Percentiles rank a stretch among this genome's conserved stretches.
phyloP scores from a whole-genome alignment of 805 yeast genomes.

The Lipomyces japonicus region DNA sequence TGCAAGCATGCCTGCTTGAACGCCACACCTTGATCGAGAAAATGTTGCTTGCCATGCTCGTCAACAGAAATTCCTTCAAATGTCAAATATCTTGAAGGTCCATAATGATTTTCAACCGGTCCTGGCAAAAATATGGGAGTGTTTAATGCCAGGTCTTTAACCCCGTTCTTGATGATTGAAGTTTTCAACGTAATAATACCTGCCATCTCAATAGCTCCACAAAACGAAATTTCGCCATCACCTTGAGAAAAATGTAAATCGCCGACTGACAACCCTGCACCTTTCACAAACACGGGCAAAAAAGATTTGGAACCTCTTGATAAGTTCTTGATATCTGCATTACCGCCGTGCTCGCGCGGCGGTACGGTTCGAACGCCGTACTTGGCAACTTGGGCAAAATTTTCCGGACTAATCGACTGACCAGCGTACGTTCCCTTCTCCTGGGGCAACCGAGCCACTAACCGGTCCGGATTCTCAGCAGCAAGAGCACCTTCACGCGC shows the following conservation, averaged over 20 bases:
- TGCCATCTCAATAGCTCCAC: constrained; percentile 54
- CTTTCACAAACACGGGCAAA: constrained; percentile 47
- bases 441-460: constrained; percentile 44
- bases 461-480: constrained; percentile 30
- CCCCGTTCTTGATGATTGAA: constrained; percentile 44
- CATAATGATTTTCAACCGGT: constrained; percentile 47
- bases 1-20: constrained; percentile 50
- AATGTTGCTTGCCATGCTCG: constrained; percentile 47
- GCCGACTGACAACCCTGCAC: constrained; percentile 49
- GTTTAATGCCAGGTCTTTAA: constrained; percentile 42
- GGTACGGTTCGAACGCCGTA: constrained; percentile 52
- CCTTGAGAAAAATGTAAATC: constrained; percentile 53
- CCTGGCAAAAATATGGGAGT: constrained; percentile 50
- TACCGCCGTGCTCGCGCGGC: constrained; percentile 48
- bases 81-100: constrained; percentile 48
- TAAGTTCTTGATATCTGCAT: constrained; percentile 50
- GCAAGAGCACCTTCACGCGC: constrained; percentile 41
- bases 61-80: constrained; percentile 54
- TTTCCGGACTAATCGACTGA: constrained; percentile 35
- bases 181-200: constrained; percentile 46
- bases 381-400: constrained; percentile 37
- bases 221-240: constrained; percentile 52
- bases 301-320: constrained; percentile 50
- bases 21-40: constrained; percentile 47
- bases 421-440: constrained; percentile 44